Evolutionary conservation across 23 red algal species (phyloP).

Genomic region (Gracilaria caudata): DNA sequence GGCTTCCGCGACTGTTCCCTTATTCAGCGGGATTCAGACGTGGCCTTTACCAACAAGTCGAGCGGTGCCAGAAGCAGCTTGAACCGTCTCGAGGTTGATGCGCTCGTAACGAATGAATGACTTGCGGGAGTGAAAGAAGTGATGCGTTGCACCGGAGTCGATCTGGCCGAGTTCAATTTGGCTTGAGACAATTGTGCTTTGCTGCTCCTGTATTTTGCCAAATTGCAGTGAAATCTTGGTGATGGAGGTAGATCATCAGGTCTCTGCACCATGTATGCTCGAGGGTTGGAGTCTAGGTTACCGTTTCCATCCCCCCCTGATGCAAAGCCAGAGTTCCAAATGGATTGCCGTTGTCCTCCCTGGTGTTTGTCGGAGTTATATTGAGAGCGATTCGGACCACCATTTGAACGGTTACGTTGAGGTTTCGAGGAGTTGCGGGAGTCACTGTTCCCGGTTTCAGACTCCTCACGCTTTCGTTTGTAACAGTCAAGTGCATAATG

Average conservation of each 20-base stretch:
- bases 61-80: constrained; percentile 5
- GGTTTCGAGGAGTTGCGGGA: neutral
- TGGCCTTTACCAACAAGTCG: constrained; percentile 14
- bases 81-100: neutral
- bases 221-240: neutral
- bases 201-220: neutral
- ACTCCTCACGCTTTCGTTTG: neutral
- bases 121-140: constrained; percentile 30
- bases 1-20: neutral
- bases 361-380: neutral
- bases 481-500: neutral
- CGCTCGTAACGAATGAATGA: constrained; percentile 27
- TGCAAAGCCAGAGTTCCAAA: constrained; percentile 8
- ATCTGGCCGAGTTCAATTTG: constrained; percentile 2
- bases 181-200: neutral
- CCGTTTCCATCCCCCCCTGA: neutral
- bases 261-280: constrained; percentile 1
- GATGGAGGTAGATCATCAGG: neutral
- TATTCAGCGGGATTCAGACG: neutral
- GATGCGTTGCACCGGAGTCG: constrained; percentile 17
- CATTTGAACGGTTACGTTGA: neutral
- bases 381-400: neutral
- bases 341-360: neutral
- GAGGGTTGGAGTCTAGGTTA: neutral
- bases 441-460: neutral